Evolutionary conservation across 1,284 basidiomycete species (phyloP), one percentile per base, ranked within the genome.

Genomic region (Thelephora terrestris): DNA sequence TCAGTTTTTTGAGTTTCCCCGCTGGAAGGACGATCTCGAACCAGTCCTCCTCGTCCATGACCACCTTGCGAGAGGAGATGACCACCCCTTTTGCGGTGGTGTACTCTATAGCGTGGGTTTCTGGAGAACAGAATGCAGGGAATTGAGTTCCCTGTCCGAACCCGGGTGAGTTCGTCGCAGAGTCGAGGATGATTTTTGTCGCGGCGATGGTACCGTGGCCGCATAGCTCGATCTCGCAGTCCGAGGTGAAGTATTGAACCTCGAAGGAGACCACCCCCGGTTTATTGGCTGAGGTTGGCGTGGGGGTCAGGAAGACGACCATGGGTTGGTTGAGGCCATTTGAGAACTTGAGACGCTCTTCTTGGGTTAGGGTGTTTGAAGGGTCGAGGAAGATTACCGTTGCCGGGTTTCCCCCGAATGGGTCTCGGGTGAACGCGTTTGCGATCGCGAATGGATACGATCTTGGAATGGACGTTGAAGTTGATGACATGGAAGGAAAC

Each of bases 371-470:
- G 17, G 52, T 47, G 23, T 55, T 47, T 3, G 29, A 14, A 3
- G 29, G 29, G 21, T 61, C 18, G 46, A 73, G 57, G 53, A 74
- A 64, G 36, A 77, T 62, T 42, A 79, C 62, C 4, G 64, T 68
- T 1, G 78, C 78, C 4, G 76, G 76, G 55, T 79, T 80, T 5
- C 78, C 78, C 10, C 66, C 64, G 34, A 66, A 71, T 0, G 66
- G 47, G 12, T 54, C 47, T 4, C 61, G 58, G 1, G 75, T 68
- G 61, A 80, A 81, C 0, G 76, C 75, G 46, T 74, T 72, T 45
- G 70, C 60, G 21, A 76, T 55, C n/a, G 25, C 21, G 39, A 42
- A 42, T 21, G 39, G 39, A n/a, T 42, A 42, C 14, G 21, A 21
- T 42, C 25, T 42, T 12, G 10, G 20, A 12, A 5, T 25, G 17